Percentiles rank a stretch among this genome's conserved stretches.
These are phyloP conservation scores for Carex pumila DNA, from an alignment of 176 grass and related monocot species.

Conservation along the genomic window DNA sequence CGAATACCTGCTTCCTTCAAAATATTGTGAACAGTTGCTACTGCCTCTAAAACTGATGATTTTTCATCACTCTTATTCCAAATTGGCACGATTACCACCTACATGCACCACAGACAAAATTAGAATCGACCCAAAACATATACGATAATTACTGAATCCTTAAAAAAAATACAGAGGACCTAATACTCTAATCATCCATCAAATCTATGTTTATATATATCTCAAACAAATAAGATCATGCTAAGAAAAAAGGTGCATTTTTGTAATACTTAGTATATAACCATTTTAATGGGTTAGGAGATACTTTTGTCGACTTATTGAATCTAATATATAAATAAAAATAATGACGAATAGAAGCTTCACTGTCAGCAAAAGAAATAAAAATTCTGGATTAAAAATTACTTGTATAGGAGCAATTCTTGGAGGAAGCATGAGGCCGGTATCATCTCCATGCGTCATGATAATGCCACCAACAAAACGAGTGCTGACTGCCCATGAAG, in stretches of 20 bases:
- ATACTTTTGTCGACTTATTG: neutral
- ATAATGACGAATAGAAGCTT: neutral
- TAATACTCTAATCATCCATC: neutral
- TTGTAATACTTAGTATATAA: neutral
- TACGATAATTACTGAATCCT: neutral
- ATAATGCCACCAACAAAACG: conserved; percentile 93
- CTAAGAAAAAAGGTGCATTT: neutral
- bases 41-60: conserved; percentile 66
- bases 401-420: conserved; percentile 96
- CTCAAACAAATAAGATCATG: neutral
- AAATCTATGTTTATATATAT: neutral
- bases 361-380: conserved; percentile 17
- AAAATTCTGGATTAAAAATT: neutral
- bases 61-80: conserved; percentile 88
- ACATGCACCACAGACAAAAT: neutral
- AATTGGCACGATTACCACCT: conserved; percentile 92
- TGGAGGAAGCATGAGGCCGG: conserved; percentile 94
- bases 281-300: neutral
- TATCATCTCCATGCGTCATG: conserved; percentile 96
- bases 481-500: conserved; percentile 97
- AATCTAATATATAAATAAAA: conserved; percentile 2
- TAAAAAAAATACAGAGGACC: neutral
- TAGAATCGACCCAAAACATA: neutral
- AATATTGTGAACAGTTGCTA: conserved; percentile 47
- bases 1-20: conserved; percentile 73